phyloP scores from a whole-genome alignment of 164 flowering plant genomes.

The Malania oleifera region DNA sequence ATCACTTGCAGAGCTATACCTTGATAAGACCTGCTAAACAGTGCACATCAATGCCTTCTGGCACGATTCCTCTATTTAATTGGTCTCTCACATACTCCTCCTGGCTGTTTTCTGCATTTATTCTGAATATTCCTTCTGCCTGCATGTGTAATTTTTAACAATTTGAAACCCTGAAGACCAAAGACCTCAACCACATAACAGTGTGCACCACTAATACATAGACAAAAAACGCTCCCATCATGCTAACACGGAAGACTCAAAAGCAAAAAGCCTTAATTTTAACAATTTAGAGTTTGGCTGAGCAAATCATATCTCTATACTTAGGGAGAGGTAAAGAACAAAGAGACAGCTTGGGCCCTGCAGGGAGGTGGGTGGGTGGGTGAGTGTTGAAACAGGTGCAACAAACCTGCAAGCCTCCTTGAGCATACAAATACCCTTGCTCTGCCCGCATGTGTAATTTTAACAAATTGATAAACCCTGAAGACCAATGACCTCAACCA shows the following conservation, averaged over 20 bases:
- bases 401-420: too few species aligned
- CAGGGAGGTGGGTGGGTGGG: background rate
- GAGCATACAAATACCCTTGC: background rate
- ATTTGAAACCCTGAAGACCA: background rate
- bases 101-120: slow-evolving; percentile 63
- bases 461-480: background rate
- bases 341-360: too few species aligned
- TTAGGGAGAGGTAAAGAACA: too few species aligned
- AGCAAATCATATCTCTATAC: too few species aligned
- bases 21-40: slow-evolving; percentile 69
- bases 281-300: too few species aligned
- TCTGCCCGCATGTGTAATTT: slow-evolving; percentile 43
- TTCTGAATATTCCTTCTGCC: slow-evolving; percentile 71
- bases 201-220: background rate
- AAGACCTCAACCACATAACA: background rate
- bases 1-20: slow-evolving; percentile 25
- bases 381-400: background rate
- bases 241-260: too few species aligned
- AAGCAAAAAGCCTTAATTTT: too few species aligned
- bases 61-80: slow-evolving; percentile 51
- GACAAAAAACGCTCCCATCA: too few species aligned
- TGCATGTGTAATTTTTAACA: slow-evolving; percentile 18
- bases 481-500: background rate
- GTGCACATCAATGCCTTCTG: slow-evolving; percentile 62
- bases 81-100: slow-evolving; percentile 66